phyloP scores from a whole-genome alignment of 768 basidiomycete species.

The Pleurotus sapidus region DNA sequence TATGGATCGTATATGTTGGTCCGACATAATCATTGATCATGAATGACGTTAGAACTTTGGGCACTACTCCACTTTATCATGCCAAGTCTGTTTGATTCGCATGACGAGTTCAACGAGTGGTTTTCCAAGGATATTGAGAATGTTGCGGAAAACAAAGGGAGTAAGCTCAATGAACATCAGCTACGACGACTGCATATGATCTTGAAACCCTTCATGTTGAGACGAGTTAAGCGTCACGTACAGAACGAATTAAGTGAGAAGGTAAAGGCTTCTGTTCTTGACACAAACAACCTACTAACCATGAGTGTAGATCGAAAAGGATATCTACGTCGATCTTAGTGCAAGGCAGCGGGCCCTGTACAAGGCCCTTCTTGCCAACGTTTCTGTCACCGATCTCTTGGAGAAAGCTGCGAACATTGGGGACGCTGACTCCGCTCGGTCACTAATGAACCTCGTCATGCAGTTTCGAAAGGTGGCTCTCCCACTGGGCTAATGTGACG shows the following conservation, averaged over 20 bases:
- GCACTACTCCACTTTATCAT: conserved; percentile 99
- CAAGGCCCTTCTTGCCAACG: conserved; percentile 84
- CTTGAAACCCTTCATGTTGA: conserved; percentile 97
- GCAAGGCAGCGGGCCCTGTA: conserved; percentile 91
- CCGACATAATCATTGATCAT: no score
- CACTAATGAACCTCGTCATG: conserved; percentile 99
- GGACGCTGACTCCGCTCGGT: conserved; percentile 87
- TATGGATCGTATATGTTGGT: no score
- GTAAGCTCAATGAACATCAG: conserved; percentile 93
- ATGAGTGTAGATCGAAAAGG: conserved; percentile 82
- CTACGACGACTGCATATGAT: conserved; percentile 96
- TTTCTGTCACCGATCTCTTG: conserved; percentile 91
- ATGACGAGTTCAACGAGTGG: conserved; percentile 99
- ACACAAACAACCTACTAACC: neutral
- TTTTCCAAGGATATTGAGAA: conserved; percentile 99
- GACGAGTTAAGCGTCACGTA: conserved; percentile 97
- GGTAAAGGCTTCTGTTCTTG: conserved; percentile 38
- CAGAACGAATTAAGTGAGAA: conserved; percentile 99
- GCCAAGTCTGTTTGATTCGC: conserved; percentile 98
- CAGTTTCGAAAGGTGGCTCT: conserved; percentile 88
- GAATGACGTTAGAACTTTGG: conserved; percentile 75
- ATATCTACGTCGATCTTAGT: conserved; percentile 92
- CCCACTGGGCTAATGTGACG: neutral
- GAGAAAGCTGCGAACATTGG: conserved; percentile 91
- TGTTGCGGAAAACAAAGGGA: conserved; percentile 85